A percentile compares a stretch with the other conserved stretches of the same genome.
phyloP scores from a whole-genome alignment of 2,329 filamentous ascomycete genomes.

The Colletotrichum sp. region DNA sequence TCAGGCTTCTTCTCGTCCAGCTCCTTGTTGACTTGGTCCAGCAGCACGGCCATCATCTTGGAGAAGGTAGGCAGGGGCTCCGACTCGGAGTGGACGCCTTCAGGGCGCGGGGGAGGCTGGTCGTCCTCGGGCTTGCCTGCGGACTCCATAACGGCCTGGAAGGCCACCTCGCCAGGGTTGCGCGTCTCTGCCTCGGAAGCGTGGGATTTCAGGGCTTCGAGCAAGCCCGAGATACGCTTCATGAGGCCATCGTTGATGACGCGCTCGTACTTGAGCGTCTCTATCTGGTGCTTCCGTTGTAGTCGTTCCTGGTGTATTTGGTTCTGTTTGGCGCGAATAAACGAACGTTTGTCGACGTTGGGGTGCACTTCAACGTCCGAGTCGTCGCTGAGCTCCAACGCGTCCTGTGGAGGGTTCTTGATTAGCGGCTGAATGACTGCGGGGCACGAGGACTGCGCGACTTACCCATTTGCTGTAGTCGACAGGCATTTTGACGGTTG shows the following conservation, averaged over 20 bases:
- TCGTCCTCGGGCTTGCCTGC: constrained; percentile 76
- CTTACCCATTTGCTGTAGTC: constrained; percentile 74
- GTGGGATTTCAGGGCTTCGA: constrained; percentile 77
- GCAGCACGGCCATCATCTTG: constrained; percentile 96
- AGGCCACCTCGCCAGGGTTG: constrained; percentile 81
- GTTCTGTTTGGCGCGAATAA: constrained; percentile 96
- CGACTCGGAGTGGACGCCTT: constrained; percentile 78
- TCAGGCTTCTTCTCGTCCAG: constrained; percentile 76
- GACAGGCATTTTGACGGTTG: constrained; percentile 50
- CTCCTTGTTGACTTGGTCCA: constrained; percentile 89
- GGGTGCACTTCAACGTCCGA: constrained; percentile 98
- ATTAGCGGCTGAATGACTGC: constrained; percentile 2
- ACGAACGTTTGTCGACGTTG: constrained; percentile 97
- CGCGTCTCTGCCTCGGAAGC: constrained; percentile 69
- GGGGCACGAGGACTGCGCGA: not conserved
- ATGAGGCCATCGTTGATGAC: constrained; percentile 92
- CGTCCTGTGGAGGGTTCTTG: constrained; percentile 60
- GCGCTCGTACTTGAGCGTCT: constrained; percentile 89
- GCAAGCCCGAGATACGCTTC: constrained; percentile 79
- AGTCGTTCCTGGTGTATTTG: constrained; percentile 93
- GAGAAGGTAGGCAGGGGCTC: constrained; percentile 83
- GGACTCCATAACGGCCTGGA: constrained; percentile 86
- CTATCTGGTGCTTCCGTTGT: constrained; percentile 86
- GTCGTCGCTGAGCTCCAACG: constrained; percentile 96
- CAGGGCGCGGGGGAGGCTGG: constrained; percentile 75